Base-by-base conservation (phyloP, 2,329 filamentous ascomycete genomes). In the Colletotrichum sp. region DNA sequence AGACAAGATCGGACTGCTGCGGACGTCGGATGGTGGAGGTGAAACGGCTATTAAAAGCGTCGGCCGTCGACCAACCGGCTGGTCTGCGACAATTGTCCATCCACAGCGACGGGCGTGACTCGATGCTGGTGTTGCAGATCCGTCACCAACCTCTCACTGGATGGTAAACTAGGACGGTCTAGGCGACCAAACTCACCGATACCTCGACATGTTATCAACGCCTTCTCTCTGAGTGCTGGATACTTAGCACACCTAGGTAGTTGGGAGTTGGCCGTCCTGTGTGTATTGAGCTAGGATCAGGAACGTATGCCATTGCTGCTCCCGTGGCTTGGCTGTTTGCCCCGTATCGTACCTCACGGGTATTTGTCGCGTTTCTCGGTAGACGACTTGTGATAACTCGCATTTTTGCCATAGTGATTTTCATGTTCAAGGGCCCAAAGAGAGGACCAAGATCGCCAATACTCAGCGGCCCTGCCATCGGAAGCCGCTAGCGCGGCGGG, bases 11-110 rank as follows among this genome's bases (percentile, higher is more conserved):
- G 30, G 56, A 27, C 15, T 73, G 69, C 25, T n/a, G 43, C n/a
- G 27, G 43, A 67, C 18, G 32, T 73, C 58, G 64, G 73, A 68
- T 43, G 70, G 56, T n/a, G 22, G 64, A 72, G 16, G 70, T 75
- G 73, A 75, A 75, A 73, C 73, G 36, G 69, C 64, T 75, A 68
- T 73, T 75, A 73, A 75, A 75, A 75, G 73, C 73, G 58, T 64
- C 73, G 70, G 73, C 27, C 43, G 66, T 58, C 32, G 56, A 39
- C 64, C 73, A 65, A 36, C 70, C 73, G 73, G 22, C 65, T 55
- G 56, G 73, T 65, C 73, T 67, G 73, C 70, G 70, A 73, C 64
- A 68, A 56, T 30, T 58, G 39, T 9, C 58, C 62, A 68, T 66
- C 67, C 43, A 27, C 27, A 36, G 64, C 22, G 18, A 66, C 43